phyloP scores from a whole-genome alignment of 2,329 filamentous ascomycete species.

The Uncinocarpus reesii region DNA sequence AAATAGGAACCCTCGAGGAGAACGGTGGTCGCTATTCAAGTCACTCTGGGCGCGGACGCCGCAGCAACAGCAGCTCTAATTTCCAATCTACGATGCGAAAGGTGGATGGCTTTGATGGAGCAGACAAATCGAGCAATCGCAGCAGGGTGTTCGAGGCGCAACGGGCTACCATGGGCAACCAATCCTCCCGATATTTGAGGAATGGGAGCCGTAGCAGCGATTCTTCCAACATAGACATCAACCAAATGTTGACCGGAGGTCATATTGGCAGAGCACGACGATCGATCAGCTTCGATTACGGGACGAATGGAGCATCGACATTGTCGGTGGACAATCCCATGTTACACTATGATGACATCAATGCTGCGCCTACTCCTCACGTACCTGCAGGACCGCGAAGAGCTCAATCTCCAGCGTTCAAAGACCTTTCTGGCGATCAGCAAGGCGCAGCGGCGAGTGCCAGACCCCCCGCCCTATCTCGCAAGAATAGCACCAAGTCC shows the following conservation, averaged over 20 bases:
- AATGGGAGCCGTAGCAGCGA: conserved; percentile 65
- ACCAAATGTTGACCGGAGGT: conserved; percentile 36
- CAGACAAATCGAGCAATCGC: conserved; percentile 31
- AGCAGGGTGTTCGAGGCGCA: conserved; percentile 29
- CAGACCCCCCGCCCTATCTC: conserved; percentile 28
- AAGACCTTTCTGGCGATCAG: conserved; percentile 24
- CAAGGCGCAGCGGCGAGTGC: conserved; percentile 20
- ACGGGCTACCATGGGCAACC: conserved; percentile 24
- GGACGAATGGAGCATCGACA: conserved; percentile 18
- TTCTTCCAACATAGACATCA: conserved; percentile 67
- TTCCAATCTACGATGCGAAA: conserved; percentile 51
- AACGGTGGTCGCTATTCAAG: conserved; percentile 32
- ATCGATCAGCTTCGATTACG: conserved; percentile 39
- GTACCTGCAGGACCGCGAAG: conserved; percentile 68
- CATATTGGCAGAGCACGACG: conserved; percentile 28
- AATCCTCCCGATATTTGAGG: conserved; percentile 44
- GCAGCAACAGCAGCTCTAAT: conserved; percentile 73
- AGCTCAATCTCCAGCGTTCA: conserved; percentile 32
- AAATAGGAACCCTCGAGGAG: conserved; percentile 40
- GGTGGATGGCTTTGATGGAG: conserved; percentile 51
- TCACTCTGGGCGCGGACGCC: conserved; percentile 43
- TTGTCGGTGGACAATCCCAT: not conserved
- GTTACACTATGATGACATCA: conserved; percentile 44
- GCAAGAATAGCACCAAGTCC: conserved; percentile 37
- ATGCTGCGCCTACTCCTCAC: conserved; percentile 77